phyloP scores from a whole-genome alignment of 345 rosid genomes.

The Cardamine occulta region DNA sequence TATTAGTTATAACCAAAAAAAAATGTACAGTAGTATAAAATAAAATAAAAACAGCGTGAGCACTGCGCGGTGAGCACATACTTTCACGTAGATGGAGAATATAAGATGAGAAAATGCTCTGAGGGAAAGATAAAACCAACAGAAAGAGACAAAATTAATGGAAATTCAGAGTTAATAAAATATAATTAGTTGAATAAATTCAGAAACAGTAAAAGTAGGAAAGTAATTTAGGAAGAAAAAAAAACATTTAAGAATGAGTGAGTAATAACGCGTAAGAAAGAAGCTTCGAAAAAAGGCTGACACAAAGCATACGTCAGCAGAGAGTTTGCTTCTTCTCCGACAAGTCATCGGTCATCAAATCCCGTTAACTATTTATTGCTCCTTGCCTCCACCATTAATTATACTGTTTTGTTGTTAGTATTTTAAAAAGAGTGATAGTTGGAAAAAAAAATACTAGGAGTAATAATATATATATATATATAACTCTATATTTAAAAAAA shows the following conservation, averaged over 20 bases:
- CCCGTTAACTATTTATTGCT: slow-evolving; percentile 28
- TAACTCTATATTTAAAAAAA: too few species aligned
- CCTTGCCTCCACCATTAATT: not conserved
- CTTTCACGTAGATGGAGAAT: slow-evolving; percentile 22
- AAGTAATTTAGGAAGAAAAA: not conserved
- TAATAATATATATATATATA: too few species aligned
- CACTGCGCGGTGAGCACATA: slow-evolving; percentile 22
- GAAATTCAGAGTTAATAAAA: slow-evolving; percentile 9
- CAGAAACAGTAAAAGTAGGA: slow-evolving; percentile 20
- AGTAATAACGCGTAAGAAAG: slow-evolving; percentile 37
- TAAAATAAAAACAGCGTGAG: not conserved
- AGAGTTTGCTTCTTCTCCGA: slow-evolving; percentile 42
- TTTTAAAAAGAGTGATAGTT: not conserved
- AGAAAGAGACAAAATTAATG: slow-evolving; percentile 40
- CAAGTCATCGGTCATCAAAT: slow-evolving; percentile 41
- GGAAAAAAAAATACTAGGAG: too few species aligned
- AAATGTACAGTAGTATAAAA: not conserved
- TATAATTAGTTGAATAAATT: slow-evolving; percentile 12
- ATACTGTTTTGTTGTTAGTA: not conserved
- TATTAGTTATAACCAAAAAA: not conserved
- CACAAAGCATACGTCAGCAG: slow-evolving; percentile 47
- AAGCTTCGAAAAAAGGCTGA: slow-evolving; percentile 46
- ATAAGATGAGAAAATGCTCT: slow-evolving; percentile 18
- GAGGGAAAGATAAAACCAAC: slow-evolving; percentile 30
- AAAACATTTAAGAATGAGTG: not conserved